Base-by-base conservation (phyloP, 2,329 filamentous ascomycete genomes). In the Cladosporium sp. region DNA sequence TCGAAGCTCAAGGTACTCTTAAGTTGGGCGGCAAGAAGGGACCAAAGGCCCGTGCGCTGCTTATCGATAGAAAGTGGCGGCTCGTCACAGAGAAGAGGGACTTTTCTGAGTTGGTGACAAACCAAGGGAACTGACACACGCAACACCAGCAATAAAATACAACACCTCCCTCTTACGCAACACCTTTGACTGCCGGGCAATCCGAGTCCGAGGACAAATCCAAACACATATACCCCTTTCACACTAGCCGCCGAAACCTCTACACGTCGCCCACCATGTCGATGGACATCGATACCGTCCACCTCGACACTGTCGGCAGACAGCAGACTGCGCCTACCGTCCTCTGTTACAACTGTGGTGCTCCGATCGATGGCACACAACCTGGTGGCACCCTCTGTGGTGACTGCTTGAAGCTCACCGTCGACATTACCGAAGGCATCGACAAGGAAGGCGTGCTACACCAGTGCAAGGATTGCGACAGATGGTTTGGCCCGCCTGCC, bases 321-420 rank as follows among this genome's bases (percentile, higher is more conserved):
- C 68, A 69, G 47, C 70, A 71, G 36, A 72, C 70, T 8, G 70
- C 72, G 24, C 75, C 76, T 67, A 92, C 89, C n/a, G 97, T 98
- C 76, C 90, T 99, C 66, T 99, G 95, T 81, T 97, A 92, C 83
- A 97, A 98, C 85, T 99, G 95, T 80, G 95, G 94, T 76, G 93
- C 92, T 68, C 90, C 94, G 47, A 97, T 99, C 75, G 93, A 97
- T 80, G 95, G 95, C 79, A 97, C 93, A 21, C 88, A 88, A 15
- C 85, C 92, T 30, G 89, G 91, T 63, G 93, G 93, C 68, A 93
- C 95, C 49, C 89, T 97, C 66, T 99, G 95, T 82, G 92, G 92
- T 79, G 94, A 98, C 83, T 98, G 95, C 80, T 88, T 98, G 77
- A 97, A 96, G 79, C 87, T 96, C 72, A 96, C 93, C 59, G 88